Base-by-base conservation (phyloP, 495 filamentous ascomycete genomes). In the Massariosphaeria phaeospora region DNA sequence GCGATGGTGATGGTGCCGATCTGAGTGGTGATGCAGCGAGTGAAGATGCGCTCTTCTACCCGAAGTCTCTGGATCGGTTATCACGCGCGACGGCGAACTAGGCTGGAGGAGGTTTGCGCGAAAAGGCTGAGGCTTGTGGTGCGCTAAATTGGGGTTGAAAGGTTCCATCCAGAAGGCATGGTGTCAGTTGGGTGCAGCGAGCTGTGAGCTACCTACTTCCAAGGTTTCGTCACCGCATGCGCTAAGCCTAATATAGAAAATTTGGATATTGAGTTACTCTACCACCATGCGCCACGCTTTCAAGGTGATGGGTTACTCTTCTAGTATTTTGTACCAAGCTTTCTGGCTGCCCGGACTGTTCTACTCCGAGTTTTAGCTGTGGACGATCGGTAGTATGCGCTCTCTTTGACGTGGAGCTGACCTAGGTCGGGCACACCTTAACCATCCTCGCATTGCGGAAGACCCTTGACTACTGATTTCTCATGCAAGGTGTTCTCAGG, bases 131-230 rank as follows among this genome's bases (percentile, higher is more conserved):
- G 53, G 27, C 42, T 13, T 26, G 12, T 27, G 24, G 23, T 23
- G 20, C 3, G 33, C 23, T 4, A 40, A 10, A 15, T 27, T 40
- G 6, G 27, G 10, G 39, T 53, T 59, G 36, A 48, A 59, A n/a
- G 56, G 9, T 53, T 59, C 58, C 58, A 62, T 61, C n/a, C n/a
- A n/a, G n/a, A n/a, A n/a, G 12, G 26, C 50, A 54, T 60, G 43
- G 25, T 60, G 50, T 27, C 23, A 30, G 20, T 23, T 41, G 38
- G 15, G 26, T 48, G 46, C 25, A 44, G 39, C 6, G 20, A 33
- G 34, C 34, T 10, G 24, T 24, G 23, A 8, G 6, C 48, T 15
- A 21, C 13, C 30, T 12, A 12, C 12, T 7, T 2, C 30, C 8
- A 33, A 33, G 8, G 30, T 33, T 27, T 27, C 41, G 11, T 44